These are phyloP conservation scores for Omphalotus olearius DNA, from an alignment of 1,284 basidiomycete species.

Conservation along the genomic window DNA sequence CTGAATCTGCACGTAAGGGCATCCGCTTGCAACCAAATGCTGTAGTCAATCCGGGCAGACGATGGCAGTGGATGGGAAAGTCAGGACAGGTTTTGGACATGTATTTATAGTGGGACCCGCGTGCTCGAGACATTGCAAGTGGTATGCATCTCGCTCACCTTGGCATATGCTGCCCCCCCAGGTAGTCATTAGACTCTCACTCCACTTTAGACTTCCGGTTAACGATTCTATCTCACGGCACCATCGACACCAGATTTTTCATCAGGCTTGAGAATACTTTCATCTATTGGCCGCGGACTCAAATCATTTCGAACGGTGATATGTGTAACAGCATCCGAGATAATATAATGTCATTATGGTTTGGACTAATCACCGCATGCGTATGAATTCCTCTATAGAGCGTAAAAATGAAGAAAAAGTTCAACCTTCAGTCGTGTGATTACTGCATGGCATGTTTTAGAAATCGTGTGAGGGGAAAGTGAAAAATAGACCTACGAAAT, in stretches of 20 bases:
- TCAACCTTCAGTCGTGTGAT: too few relatives aligned
- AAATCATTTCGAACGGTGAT: too few relatives aligned
- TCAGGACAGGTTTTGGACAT: conserved; percentile 44
- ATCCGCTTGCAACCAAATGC: conserved; percentile 72
- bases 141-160: not conserved
- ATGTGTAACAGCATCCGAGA: too few relatives aligned
- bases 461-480: too few relatives aligned
- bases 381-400: conserved; percentile 1
- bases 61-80: conserved; percentile 83
- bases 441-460: too few relatives aligned
- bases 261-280: not conserved
- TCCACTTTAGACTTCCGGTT: too few relatives aligned
- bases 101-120: not conserved
- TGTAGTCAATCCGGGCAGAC: conserved; percentile 56
- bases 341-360: not conserved
- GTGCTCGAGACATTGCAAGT: too few relatives aligned
- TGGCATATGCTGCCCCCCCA: too few relatives aligned
- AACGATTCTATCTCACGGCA: too few relatives aligned
- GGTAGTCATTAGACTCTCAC: too few relatives aligned
- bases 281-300: not conserved
- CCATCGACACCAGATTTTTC: not conserved
- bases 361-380: not conserved
- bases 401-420: too few relatives aligned
- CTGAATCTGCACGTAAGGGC: conserved; percentile 66
- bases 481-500: conserved; percentile 47